Percentiles rank a stretch among this genome's conserved stretches.
Evolutionary conservation across 2,329 filamentous ascomycete species (phyloP).

Genomic region (Aspergillus sp.): DNA sequence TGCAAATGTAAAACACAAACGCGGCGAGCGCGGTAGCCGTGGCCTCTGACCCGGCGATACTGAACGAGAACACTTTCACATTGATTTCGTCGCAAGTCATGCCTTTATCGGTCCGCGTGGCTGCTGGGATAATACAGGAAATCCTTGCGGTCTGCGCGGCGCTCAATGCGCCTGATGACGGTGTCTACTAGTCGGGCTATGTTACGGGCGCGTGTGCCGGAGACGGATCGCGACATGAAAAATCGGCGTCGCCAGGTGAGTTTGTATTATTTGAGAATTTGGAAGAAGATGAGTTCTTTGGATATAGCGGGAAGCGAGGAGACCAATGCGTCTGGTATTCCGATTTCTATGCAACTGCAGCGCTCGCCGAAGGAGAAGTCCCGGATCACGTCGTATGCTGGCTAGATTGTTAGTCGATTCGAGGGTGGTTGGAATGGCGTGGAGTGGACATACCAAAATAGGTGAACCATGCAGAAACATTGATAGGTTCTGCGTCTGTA

Average conservation of each 20-base stretch:
- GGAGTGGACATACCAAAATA: neutral
- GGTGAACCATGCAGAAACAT: neutral
- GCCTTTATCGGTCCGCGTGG: neutral
- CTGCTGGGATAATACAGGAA: conserved; percentile 1
- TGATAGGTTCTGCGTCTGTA: neutral
- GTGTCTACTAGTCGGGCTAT: conserved; percentile 1
- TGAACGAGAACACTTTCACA: neutral
- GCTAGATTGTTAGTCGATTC: neutral
- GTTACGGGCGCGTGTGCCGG: conserved; percentile 3
- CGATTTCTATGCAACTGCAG: neutral
- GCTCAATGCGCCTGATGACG: neutral
- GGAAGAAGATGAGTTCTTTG: neutral
- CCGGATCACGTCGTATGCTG: neutral
- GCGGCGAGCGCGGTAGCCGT: conserved; percentile 11
- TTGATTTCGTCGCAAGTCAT: neutral
- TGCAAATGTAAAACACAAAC: conserved; percentile 25
- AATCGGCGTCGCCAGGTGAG: neutral
- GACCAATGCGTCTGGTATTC: neutral
- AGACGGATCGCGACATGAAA: neutral
- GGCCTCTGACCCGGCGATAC: neutral
- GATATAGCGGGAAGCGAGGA: neutral
- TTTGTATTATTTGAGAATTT: conserved; percentile 3
- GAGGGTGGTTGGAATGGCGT: neutral
- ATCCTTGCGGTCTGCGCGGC: conserved; percentile 2
- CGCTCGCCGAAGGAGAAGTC: neutral